Evolutionary conservation across 2,329 filamentous ascomycete genomes (phyloP).

Genomic region (Fusarium illudens): DNA sequence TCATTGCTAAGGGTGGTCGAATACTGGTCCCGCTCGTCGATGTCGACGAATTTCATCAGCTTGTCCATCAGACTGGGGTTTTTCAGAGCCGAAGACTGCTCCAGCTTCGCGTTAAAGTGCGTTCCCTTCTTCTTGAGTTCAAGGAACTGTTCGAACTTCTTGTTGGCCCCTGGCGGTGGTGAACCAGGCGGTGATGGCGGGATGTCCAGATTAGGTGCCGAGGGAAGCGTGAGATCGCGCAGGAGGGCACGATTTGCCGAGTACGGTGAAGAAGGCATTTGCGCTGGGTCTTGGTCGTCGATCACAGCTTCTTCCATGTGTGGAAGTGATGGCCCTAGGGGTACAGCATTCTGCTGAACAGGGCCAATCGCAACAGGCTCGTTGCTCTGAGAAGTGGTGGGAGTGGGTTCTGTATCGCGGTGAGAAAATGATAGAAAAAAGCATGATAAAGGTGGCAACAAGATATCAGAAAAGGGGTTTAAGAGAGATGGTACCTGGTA

Average conservation of each 20-base stretch:
- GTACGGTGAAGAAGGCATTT: conserved; percentile 69
- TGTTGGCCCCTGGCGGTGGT: conserved; percentile 60
- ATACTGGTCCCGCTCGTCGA: conserved; percentile 66
- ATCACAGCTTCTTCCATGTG: conserved; percentile 38
- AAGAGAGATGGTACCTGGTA: conserved; percentile 6
- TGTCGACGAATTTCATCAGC: conserved; percentile 71
- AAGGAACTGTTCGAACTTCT: conserved; percentile 78
- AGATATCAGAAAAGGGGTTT: background rate
- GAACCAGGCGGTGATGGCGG: conserved; percentile 75
- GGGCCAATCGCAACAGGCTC: conserved; percentile 41
- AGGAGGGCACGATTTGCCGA: conserved; percentile 69
- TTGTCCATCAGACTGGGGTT: conserved; percentile 79
- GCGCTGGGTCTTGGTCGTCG: conserved; percentile 32
- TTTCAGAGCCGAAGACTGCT: conserved; percentile 70
- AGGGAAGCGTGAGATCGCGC: conserved; percentile 77
- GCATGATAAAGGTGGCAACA: background rate
- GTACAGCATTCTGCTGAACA: conserved; percentile 43
- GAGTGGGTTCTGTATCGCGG: conserved; percentile 2
- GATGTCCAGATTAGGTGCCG: conserved; percentile 76
- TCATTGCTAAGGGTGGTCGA: conserved; percentile 65
- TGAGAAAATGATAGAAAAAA: background rate
- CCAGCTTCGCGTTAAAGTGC: conserved; percentile 81
- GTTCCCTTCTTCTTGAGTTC: conserved; percentile 78
- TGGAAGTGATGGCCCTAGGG: conserved; percentile 53
- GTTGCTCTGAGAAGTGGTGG: conserved; percentile 6